phyloP scores from a whole-genome alignment of 2,329 filamentous ascomycete genomes.

The Pyrenophora seminiperda region DNA sequence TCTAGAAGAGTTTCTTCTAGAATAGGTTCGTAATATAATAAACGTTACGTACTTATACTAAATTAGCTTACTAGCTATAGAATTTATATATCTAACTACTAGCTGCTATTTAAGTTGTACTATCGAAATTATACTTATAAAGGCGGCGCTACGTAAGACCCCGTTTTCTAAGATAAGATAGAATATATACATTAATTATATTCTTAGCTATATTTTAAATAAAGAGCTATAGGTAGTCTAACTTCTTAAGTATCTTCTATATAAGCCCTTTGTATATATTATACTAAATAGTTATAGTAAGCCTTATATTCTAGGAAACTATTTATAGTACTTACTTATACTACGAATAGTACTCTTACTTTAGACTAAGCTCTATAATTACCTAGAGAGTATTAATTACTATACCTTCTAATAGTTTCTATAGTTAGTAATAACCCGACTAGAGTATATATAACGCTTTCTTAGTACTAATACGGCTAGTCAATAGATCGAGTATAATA shows the following conservation, averaged over 20 bases:
- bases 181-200: constrained; percentile 5
- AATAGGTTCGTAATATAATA: constrained; percentile 19
- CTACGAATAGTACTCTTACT: constrained; percentile 52
- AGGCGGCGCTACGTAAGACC: constrained; percentile 14
- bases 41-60: constrained; percentile 16
- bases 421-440: constrained; percentile 54
- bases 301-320: constrained; percentile 48
- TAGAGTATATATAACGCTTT: constrained; percentile 55
- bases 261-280: constrained; percentile 24
- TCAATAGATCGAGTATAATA: constrained; percentile 57
- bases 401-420: constrained; percentile 9
- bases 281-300: constrained; percentile 42
- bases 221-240: constrained; percentile 16
- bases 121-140: constrained; percentile 13
- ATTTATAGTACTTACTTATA: constrained; percentile 50
- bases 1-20: constrained; percentile 9
- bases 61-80: constrained; percentile 14
- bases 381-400: constrained; percentile 19
- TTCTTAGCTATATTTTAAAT: constrained; percentile 11
- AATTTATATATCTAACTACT: constrained; percentile 14
- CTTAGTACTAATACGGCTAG: constrained; percentile 58
- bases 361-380: constrained; percentile 41
- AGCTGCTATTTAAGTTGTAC: not conserved
- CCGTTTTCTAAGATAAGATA: constrained; percentile 22
- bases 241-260: constrained; percentile 21